These are phyloP conservation scores for Gynochthodes officinalis DNA, from an alignment of 257 asterid species.

Conservation along the genomic window DNA sequence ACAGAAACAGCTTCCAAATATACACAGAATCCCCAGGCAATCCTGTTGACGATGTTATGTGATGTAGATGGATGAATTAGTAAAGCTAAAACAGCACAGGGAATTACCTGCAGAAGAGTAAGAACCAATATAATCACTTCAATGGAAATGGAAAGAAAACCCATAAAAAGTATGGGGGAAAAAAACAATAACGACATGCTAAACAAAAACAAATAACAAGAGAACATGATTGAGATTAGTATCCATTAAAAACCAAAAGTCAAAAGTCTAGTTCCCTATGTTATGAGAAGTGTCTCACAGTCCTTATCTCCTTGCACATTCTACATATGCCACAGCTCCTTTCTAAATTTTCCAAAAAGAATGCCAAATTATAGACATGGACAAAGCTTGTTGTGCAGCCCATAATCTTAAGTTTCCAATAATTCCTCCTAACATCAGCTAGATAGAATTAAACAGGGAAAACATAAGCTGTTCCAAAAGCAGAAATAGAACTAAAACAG, in stretches of 20 bases:
- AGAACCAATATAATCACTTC: slow-evolving; percentile 2
- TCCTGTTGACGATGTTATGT: slow-evolving; percentile 36
- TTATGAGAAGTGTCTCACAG: background rate
- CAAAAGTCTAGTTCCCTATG: background rate
- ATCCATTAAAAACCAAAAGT: background rate
- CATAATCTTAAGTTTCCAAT: background rate
- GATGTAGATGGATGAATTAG: slow-evolving; percentile 48
- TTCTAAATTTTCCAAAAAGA: background rate
- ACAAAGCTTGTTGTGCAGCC: background rate
- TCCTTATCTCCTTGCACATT: too few relatives aligned
- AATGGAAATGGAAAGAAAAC: background rate
- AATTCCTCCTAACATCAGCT: background rate
- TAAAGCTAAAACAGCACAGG: slow-evolving; percentile 44
- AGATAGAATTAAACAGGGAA: background rate
- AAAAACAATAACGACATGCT: background rate
- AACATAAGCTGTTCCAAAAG: background rate
- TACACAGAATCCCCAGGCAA: slow-evolving; percentile 49
- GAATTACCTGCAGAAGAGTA: slow-evolving; percentile 34
- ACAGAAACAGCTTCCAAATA: slow-evolving; percentile 53
- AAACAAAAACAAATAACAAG: background rate
- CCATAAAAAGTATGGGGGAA: background rate
- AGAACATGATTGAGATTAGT: background rate
- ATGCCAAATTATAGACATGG: background rate
- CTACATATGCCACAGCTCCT: background rate
- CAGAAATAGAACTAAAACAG: background rate